Conservation (phyloP, 2,329 filamentous ascomycete species). For the Cladorrhinum sp. region DNA sequence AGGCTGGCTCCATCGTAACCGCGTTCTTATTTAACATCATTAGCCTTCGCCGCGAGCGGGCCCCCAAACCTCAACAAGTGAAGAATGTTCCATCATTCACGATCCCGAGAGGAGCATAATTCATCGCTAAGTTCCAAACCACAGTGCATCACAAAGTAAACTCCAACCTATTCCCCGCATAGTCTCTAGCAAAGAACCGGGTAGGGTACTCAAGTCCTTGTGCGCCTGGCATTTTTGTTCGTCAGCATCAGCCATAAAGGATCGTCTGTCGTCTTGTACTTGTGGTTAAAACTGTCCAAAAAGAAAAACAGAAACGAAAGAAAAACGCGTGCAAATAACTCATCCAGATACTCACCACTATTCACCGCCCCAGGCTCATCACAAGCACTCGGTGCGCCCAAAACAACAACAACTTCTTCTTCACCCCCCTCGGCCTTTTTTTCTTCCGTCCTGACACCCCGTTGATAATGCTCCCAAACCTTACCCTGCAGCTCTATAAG, state of each 20-base stretch:
- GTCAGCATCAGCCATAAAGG: conserved; percentile 27
- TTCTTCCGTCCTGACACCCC: conserved; percentile 30
- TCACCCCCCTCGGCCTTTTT: background rate
- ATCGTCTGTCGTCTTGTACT: background rate
- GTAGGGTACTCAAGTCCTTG: conserved; percentile 58
- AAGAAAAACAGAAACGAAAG: background rate
- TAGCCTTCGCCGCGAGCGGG: no score
- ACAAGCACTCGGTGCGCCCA: conserved; percentile 47
- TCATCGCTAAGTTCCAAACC: no score
- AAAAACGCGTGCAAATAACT: no score
- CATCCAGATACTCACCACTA: conserved; percentile 25
- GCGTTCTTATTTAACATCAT: no score
- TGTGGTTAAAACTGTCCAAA: background rate
- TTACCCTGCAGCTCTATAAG: conserved; percentile 45
- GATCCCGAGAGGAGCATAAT: no score
- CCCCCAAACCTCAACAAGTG: no score
- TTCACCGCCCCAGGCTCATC: conserved; percentile 51
- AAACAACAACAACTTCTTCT: conserved; percentile 34
- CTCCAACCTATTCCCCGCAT: conserved; percentile 52
- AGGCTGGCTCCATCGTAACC: no score
- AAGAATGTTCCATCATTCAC: no score
- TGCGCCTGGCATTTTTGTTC: conserved; percentile 33
- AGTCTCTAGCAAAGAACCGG: conserved; percentile 61
- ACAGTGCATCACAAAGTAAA: conserved; percentile 42
- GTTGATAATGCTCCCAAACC: conserved; percentile 51